Conservation (phyloP, 2,329 filamentous ascomycete species). For the Tympanopsis confertula region DNA sequence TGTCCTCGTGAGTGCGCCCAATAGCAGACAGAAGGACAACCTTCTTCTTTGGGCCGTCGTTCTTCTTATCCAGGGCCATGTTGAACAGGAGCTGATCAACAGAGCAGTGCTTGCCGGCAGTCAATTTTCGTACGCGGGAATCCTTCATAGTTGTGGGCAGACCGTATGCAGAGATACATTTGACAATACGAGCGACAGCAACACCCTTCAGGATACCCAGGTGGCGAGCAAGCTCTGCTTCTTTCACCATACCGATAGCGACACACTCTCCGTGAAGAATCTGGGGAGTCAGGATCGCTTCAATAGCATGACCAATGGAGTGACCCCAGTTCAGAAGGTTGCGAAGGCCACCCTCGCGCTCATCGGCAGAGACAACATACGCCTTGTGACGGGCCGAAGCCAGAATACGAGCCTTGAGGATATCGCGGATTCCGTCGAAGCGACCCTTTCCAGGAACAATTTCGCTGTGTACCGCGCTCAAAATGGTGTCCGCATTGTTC, state of each 20-base stretch:
- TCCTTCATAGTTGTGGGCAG: slow-evolving; percentile 78
- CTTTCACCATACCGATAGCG: slow-evolving; percentile 96
- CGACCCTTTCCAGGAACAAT: slow-evolving; percentile 17
- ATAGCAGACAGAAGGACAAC: slow-evolving; percentile 86
- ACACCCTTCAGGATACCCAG: slow-evolving; percentile 75
- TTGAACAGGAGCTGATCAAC: slow-evolving; percentile 77
- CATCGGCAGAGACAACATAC: slow-evolving; percentile 84
- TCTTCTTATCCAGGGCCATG: slow-evolving; percentile 99
- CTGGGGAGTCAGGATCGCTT: slow-evolving; percentile 89
- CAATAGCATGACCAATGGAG: slow-evolving; percentile 92
- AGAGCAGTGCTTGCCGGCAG: slow-evolving; percentile 76
- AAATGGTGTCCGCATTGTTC: slow-evolving; percentile 65
- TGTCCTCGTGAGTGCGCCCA: slow-evolving; percentile 74
- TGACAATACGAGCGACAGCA: slow-evolving; percentile 78
- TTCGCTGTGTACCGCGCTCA: slow-evolving; percentile 57
- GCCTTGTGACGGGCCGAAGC: slow-evolving; percentile 91
- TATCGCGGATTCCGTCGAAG: slow-evolving; percentile 41
- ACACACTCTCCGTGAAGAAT: slow-evolving; percentile 92
- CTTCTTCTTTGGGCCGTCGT: slow-evolving; percentile 89
- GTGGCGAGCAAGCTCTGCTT: slow-evolving; percentile 84
- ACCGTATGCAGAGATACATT: slow-evolving; percentile 89
- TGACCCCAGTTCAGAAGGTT: slow-evolving; percentile 97
- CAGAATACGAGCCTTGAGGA: slow-evolving; percentile 69
- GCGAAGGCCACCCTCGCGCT: slow-evolving; percentile 83
- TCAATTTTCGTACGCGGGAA: slow-evolving; percentile 68